Evolutionary conservation across 2,329 filamentous ascomycete species (phyloP), one percentile per base, ranked within the genome.

Genomic region (Verruconis gallopava): DNA sequence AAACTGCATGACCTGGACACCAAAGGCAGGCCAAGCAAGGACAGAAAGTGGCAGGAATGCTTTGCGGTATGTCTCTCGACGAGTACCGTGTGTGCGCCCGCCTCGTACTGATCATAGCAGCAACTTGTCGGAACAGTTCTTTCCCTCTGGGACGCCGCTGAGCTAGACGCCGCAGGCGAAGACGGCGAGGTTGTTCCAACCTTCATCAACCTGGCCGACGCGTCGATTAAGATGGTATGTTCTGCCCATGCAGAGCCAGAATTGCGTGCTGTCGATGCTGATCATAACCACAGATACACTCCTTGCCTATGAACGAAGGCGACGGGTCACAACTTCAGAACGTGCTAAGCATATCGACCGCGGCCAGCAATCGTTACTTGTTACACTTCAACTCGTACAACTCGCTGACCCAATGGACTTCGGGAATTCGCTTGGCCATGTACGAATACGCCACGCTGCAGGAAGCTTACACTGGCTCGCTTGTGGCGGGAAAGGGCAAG

Each of bases 171-270:
- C 30, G 88, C 85, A 11, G 85, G 84, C 25, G 80, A 85, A 51
- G 77, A 91, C 53, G 82, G 79, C 49, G 84, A 93, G 55, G 83
- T 93, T 37, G 67, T 89, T 33, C 85, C 86, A 21, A 91, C 84
- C 39, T 98, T 95, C 58, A 88, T 98, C 60, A 98, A 98, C 56
- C 65, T 98, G 46, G 93, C 91, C 4, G 91, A 98, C 70, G 91
- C 91, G 15, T 94, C 91, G 0, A 86, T 98, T 52, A 94, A 93
- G 62, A 95, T 96, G 86, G 91, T 95, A 71, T 18, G 55, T 46
- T 18, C 14, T 15, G n/a, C 2, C 19, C 12, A 9, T 35, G 21
- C 9, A n/a, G 14, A 13, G 14, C 38, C 21, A 15, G 3, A 13
- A 13, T 4, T 34, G 13, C 37, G 36, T n/a, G 9, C 6, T 9